A percentile compares a stretch with the other conserved stretches of the same genome.
Evolutionary conservation across 1,284 basidiomycete genomes (phyloP).

Genomic region (Sutorius eximius): DNA sequence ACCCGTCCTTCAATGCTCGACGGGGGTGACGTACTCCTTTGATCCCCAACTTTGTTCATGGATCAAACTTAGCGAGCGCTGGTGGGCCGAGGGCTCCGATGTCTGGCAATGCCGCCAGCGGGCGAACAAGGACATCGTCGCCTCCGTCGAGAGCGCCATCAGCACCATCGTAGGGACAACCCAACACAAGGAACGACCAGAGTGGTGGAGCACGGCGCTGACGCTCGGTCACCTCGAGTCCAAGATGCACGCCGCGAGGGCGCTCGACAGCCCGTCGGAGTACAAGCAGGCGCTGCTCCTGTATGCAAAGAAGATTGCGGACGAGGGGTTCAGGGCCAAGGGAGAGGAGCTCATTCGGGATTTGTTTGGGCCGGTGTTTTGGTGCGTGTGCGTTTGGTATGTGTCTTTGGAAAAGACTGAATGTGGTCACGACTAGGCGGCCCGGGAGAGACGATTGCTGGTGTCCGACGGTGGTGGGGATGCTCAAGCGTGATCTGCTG

Average conservation of each 20-base stretch:
- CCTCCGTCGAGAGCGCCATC: conserved; percentile 59
- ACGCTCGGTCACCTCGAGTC: conserved; percentile 85
- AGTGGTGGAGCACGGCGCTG: conserved; percentile 78
- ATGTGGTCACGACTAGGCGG: conserved; percentile 53
- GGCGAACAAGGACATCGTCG: conserved; percentile 44
- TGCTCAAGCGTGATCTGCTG: conserved; percentile 76
- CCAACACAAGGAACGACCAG: conserved; percentile 49
- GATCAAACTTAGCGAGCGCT: conserved; percentile 72
- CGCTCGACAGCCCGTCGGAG: conserved; percentile 79
- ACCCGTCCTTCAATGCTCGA: conserved; percentile 74
- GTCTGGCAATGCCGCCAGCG: conserved; percentile 75
- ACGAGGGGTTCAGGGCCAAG: conserved; percentile 82
- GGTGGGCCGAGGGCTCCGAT: conserved; percentile 81
- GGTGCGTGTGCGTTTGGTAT: conserved; percentile 46
- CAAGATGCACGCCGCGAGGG: conserved; percentile 66
- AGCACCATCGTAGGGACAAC: conserved; percentile 40
- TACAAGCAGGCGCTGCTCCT: conserved; percentile 72
- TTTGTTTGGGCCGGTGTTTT: conserved; percentile 84
- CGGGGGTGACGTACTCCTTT: conserved; percentile 75
- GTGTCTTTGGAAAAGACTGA: background rate
- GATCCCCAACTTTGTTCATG: conserved; percentile 66
- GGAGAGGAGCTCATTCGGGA: conserved; percentile 88
- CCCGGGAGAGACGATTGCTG: conserved; percentile 65
- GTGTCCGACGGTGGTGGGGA: conserved; percentile 64
- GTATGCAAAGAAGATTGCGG: conserved; percentile 81